Conservation (phyloP, 1,139 yeast genomes). For the Geotrichum candidum region DNA sequence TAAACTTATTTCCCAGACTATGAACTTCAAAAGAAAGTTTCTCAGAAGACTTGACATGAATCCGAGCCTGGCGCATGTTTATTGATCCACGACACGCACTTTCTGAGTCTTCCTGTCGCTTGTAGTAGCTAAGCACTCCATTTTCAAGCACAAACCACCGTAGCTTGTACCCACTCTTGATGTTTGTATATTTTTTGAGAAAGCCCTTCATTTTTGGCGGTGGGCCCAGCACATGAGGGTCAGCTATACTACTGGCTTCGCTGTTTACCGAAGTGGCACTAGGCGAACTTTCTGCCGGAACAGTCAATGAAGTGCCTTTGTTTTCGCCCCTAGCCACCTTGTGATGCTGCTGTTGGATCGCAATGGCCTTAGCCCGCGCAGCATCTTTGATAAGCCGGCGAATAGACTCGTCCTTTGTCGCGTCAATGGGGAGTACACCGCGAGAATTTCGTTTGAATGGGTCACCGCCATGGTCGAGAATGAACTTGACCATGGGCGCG, state of each 20-base stretch:
- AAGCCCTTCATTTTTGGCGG: too few relatives aligned
- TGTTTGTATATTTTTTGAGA: too few relatives aligned
- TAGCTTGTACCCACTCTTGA: too few relatives aligned
- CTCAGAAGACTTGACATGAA: constrained; percentile 87
- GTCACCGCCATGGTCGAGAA: too few relatives aligned
- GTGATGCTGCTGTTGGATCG: neutral
- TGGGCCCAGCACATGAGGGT: neutral
- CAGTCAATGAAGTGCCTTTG: neutral
- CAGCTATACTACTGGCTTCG: neutral
- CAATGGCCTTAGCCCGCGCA: neutral
- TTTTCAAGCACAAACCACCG: too few relatives aligned
- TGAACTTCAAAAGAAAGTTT: constrained; percentile 80
- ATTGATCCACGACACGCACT: constrained; percentile 84
- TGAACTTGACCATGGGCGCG: too few relatives aligned
- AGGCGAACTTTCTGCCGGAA: neutral
- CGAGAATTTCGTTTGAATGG: too few relatives aligned
- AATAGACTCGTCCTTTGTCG: too few relatives aligned
- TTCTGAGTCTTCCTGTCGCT: constrained; percentile 83
- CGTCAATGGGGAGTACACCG: too few relatives aligned
- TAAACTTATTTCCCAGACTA: constrained; percentile 73
- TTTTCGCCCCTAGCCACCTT: neutral
- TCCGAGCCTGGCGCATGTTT: constrained; percentile 72
- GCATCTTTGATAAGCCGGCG: neutral
- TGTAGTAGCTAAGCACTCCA: constrained; percentile 47
- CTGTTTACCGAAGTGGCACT: neutral